A percentile compares a stretch with the other conserved stretches of the same genome.
phyloP scores from a whole-genome alignment of 2,329 filamentous ascomycete species.

The Aspergillus nomiae region DNA sequence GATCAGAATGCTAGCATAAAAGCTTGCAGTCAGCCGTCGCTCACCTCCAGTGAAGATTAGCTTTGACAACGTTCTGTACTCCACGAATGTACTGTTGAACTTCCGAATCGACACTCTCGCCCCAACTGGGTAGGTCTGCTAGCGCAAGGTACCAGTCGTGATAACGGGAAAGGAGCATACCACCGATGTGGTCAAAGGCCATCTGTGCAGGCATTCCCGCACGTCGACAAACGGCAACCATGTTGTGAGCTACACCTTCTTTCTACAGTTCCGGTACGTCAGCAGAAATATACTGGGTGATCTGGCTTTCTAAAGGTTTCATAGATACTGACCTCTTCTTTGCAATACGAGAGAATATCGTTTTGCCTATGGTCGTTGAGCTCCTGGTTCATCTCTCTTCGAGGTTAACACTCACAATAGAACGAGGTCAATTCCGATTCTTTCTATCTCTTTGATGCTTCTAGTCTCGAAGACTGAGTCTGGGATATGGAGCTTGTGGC shows the following conservation, averaged over 20 bases:
- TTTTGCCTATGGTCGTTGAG: conserved; percentile 20
- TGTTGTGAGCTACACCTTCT: conserved; percentile 25
- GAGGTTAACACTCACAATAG: conserved; percentile 17
- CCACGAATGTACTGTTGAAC: conserved; percentile 28
- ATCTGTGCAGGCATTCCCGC: conserved; percentile 22
- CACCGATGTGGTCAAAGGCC: conserved; percentile 25
- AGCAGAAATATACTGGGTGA: not conserved
- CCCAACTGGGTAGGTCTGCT: conserved; percentile 25
- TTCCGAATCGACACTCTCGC: conserved; percentile 23
- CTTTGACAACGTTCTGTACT: conserved; percentile 23
- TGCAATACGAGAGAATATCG: conserved; percentile 30
- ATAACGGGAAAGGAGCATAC: conserved; percentile 24
- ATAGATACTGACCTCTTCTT: conserved; percentile 23
- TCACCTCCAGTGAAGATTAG: conserved; percentile 30
- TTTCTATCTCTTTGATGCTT: conserved; percentile 22
- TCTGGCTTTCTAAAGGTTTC: not conserved
- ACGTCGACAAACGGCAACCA: conserved; percentile 23
- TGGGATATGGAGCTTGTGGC: conserved; percentile 20
- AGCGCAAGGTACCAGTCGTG: conserved; percentile 27
- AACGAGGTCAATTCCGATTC: conserved; percentile 22
- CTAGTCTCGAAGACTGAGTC: conserved; percentile 20
- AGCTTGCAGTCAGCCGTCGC: not conserved
- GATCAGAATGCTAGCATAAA: not conserved
- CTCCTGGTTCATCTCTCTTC: not conserved
- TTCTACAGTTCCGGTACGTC: conserved; percentile 6